Evolutionary conservation across 495 filamentous ascomycete species (phyloP).

Genomic region (Lophiotrema nucula): DNA sequence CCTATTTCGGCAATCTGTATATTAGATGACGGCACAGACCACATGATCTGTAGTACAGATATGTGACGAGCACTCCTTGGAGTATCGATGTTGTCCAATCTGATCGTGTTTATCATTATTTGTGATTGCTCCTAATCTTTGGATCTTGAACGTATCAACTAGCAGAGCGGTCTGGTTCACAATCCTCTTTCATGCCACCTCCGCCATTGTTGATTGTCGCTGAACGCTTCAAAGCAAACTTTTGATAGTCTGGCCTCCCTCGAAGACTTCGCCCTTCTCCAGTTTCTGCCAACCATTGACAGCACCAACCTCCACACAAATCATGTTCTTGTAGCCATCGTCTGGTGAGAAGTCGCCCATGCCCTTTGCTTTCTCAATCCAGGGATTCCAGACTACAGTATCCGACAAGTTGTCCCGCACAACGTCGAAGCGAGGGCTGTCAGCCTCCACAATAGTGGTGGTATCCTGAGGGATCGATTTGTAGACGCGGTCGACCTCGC

Average conservation of each 20-base stretch:
- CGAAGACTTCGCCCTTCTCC: constrained; percentile 83
- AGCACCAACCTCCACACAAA: constrained; percentile 88
- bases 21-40: no score
- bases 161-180: no score
- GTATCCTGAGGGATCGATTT: constrained; percentile 44
- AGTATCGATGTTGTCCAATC: no score
- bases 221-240: constrained; percentile 34
- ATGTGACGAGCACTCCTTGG: no score
- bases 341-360: constrained; percentile 89
- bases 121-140: no score
- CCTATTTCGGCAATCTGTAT: no score
- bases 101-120: no score
- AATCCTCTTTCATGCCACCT: no score
- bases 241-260: constrained; percentile 78
- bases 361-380: constrained; percentile 73
- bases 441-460: constrained; percentile 60
- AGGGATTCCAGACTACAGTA: constrained; percentile 97
- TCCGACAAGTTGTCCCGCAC: constrained; percentile 77
- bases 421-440: constrained; percentile 64
- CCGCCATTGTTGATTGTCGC: no score
- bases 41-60: no score
- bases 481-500: constrained; percentile 84
- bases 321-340: constrained; percentile 84
- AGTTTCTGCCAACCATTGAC: constrained; percentile 79
- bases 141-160: no score